Percentiles rank a stretch among this genome's conserved stretches.
Conservation (phyloP, 768 basidiomycete species). For the Amanita molliuscula region DNA sequence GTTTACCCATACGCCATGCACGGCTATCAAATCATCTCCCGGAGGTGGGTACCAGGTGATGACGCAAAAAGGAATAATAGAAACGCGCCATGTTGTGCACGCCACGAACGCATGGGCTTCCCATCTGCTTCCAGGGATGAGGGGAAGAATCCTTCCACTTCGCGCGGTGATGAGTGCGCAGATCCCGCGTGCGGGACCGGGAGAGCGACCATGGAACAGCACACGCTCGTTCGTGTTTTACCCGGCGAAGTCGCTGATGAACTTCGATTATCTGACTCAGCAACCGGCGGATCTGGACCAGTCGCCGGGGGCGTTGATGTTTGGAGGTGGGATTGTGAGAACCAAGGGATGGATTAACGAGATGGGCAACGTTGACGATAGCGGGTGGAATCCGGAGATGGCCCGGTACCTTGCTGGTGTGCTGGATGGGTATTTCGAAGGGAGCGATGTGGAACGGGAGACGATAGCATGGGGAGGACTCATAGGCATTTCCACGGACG, state of each 20-base stretch:
- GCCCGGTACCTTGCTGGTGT: slow-evolving; percentile 24
- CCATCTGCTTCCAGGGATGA: slow-evolving; percentile 55
- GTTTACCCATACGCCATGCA: slow-evolving; percentile 54
- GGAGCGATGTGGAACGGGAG: slow-evolving; percentile 47
- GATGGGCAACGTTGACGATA: slow-evolving; percentile 29
- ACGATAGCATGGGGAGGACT: slow-evolving; percentile 12
- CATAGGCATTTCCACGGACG: slow-evolving; percentile 50
- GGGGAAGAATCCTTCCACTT: slow-evolving; percentile 50
- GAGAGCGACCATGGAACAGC: slow-evolving; percentile 23
- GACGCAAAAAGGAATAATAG: slow-evolving; percentile 52
- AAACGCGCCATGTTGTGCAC: slow-evolving; percentile 59
- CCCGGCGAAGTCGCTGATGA: slow-evolving; percentile 23
- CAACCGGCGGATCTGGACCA: slow-evolving; percentile 17
- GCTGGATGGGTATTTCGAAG: slow-evolving; percentile 42
- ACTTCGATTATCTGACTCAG: slow-evolving; percentile 65
- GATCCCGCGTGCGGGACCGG: slow-evolving; percentile 31
- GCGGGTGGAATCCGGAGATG: slow-evolving; percentile 16
- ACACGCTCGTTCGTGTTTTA: slow-evolving; percentile 51
- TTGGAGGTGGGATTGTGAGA: slow-evolving; percentile 49
- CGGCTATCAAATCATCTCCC: slow-evolving; percentile 25
- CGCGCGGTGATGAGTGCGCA: slow-evolving; percentile 60
- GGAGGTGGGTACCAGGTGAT: slow-evolving; percentile 37
- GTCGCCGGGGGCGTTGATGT: slow-evolving; percentile 44
- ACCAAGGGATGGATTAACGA: slow-evolving; percentile 21
- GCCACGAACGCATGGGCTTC: slow-evolving; percentile 81